Base-by-base conservation (phyloP, 2,329 filamentous ascomycete species). In the Gaeumannomyces sp. region DNA sequence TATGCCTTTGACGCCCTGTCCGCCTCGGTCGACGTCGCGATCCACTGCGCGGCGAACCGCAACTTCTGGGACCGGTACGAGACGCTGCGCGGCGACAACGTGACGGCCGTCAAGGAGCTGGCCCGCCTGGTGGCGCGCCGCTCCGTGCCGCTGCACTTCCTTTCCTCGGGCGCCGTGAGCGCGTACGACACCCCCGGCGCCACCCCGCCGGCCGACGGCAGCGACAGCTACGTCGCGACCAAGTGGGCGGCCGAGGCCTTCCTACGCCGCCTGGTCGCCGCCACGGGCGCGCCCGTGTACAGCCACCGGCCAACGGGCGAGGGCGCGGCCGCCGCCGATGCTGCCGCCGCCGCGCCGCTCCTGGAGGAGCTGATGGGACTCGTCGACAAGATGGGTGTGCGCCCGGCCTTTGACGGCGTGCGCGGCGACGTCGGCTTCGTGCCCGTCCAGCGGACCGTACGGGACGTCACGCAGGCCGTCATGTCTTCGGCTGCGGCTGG, bases 31-130 rank as follows among this genome's bases (percentile, higher is more conserved):
- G 65, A 71, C 56, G 61, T 59, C 53, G 57, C 70, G 64, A 80
- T 90, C 27, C 88, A 85, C 70, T 77, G 74, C 62, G 83, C 78
- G 8, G 80, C 81, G 25, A 74, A 77, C 28, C 71, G 73, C 22
- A 76, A 70, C 10, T 79, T 72, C 69, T 65, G 72, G 67, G 75
- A 80, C 33, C 69, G 70, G 2, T 82, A 80, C 68, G 35, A 69
- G 10, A 69, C 72, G 0, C 71, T 81, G 0, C 70, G 72, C 2
- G 60, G 61, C 1, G 64, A 70, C 31, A 81, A 82, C 65, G 67
- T 80, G 3, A 22, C 66, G 0, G 69, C 78, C 0, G 78, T 76
- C 1, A 70, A 71, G 60, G 70, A 74, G 61, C 71, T 80, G 4
- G 70, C 72, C 5, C 66, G 68, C 2, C 66, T 81, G 4, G 72